Base-by-base conservation (phyloP, 345 rosid species). In the Syzygium oleosum region DNA sequence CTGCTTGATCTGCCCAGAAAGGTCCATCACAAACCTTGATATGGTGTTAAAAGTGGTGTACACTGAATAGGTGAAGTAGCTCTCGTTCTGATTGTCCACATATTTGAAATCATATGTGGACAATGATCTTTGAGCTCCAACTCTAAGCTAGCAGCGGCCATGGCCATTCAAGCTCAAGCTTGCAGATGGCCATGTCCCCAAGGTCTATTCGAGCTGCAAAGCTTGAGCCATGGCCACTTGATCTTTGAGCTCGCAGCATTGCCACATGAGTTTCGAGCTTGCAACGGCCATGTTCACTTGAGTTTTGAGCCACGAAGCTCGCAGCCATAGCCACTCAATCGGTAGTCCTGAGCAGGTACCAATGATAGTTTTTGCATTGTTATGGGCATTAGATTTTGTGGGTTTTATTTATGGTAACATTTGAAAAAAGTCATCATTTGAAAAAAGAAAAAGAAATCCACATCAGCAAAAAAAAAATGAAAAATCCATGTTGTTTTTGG, bases 1-100 rank as follows among this genome's bases (percentile, higher is more conserved):
- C 79, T 90, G 90, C 91, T 91, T 91, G 85, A 95, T 87, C 90
- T 94, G 98, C 86, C 98, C 99, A 0, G 94, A 92, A 15, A 88
- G 38, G 77, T 91, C 93, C 93, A 97, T 95, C 12, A 91, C 49
- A 86, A 94, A 91, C 9, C 93, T 89, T 25, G 95, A 93, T 29
- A 91, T 92, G 52, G 49, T 51, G 34, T 14, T 31, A 1, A 78
- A 8, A 3, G 14, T 10, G 68, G 90, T 84, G 46, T 93, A 92
- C 23, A 94, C 5, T 14, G 93, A 90, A 90, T 94, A 96, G 4
- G 92, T 93, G 92, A 96, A 94, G 88, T 96, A 97, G 56, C 92
- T 94, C 86, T 94, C 97, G 7, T 90, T 92, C 3, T 23, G 65
- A 52, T 93, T 89, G 4, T 88, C 84, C 54, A 90, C 19, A 34